A percentile compares a stretch with the other conserved stretches of the same genome.
Conservation (phyloP, 2,329 filamentous ascomycete species). For the Sarocladiaceae sp. region DNA sequence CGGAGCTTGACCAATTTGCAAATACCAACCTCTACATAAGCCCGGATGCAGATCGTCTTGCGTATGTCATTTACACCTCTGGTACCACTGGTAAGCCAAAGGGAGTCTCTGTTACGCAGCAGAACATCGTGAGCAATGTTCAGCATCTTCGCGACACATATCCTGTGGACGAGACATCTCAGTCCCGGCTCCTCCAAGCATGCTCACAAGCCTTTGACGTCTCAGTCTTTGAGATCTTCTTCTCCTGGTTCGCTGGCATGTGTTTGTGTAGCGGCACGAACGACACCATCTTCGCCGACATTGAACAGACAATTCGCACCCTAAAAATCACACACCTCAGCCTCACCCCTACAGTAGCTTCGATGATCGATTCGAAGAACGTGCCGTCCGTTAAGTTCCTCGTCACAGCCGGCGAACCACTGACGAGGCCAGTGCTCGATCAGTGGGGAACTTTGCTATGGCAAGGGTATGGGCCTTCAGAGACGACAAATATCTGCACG, state of each 20-base stretch:
- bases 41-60: slow-evolving; percentile 46
- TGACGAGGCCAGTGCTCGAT: slow-evolving; percentile 67
- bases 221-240: slow-evolving; percentile 89
- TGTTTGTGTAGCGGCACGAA: slow-evolving; percentile 73
- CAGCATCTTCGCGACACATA: slow-evolving; percentile 62
- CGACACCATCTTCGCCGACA: slow-evolving; percentile 67
- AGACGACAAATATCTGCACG: slow-evolving; percentile 85
- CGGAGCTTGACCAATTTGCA: background rate
- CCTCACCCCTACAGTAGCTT: slow-evolving; percentile 80
- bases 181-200: slow-evolving; percentile 68
- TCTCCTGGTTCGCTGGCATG: slow-evolving; percentile 74
- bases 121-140: slow-evolving; percentile 75
- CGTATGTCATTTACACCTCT: slow-evolving; percentile 80
- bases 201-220: slow-evolving; percentile 85
- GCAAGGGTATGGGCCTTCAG: slow-evolving; percentile 80
- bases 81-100: slow-evolving; percentile 80
- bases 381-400: slow-evolving; percentile 71
- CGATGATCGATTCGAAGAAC: slow-evolving; percentile 63
- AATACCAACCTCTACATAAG: slow-evolving; percentile 30
- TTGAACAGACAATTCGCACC: slow-evolving; percentile 61
- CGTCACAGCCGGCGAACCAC: slow-evolving; percentile 75
- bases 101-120: slow-evolving; percentile 72
- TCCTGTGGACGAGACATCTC: slow-evolving; percentile 36
- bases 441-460: slow-evolving; percentile 68
- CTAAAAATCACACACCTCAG: slow-evolving; percentile 74